phyloP scores from a whole-genome alignment of 169 alveolate species.

The Ichthyophthirius multifiliis region DNA sequence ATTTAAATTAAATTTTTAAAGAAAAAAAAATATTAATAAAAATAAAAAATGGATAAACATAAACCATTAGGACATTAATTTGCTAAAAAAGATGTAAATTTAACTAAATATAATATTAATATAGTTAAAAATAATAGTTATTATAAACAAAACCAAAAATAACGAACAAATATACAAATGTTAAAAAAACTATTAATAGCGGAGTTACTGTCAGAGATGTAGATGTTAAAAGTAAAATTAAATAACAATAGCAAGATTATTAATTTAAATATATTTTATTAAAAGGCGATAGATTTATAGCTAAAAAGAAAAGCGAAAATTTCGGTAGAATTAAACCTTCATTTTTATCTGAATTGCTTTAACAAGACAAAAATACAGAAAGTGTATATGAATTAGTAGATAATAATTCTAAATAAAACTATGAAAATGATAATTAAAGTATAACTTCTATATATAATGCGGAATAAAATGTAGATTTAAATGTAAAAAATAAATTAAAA shows the following conservation, averaged over 20 bases:
- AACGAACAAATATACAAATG: not conserved
- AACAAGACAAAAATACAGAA: not conserved
- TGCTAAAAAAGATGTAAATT: not conserved
- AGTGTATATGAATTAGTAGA: not conserved
- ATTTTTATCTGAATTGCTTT: not conserved
- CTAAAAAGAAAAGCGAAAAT: constrained; percentile 4
- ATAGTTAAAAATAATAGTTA: not conserved
- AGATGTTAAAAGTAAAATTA: not conserved
- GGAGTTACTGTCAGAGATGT: constrained; percentile 5
- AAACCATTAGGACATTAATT: not conserved
- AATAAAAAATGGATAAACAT: not conserved
- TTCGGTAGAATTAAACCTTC: not conserved
- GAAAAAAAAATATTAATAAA: not conserved
- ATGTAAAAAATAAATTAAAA: too few relatives aligned
- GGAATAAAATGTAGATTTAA: not conserved
- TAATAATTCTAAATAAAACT: not conserved
- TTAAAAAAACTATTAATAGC: not conserved
- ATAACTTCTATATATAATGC: not conserved
- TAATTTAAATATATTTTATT: not conserved
- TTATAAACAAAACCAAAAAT: not conserved
- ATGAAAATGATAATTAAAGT: not conserved
- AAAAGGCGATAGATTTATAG: not conserved
- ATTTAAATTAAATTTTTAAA: too few relatives aligned
- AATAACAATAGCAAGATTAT: not conserved
- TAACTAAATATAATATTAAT: not conserved